Evolutionary conservation across 768 basidiomycete species (phyloP), one percentile per base, ranked within the genome.

Genomic region (Coprinellus aureogranulatus): DNA sequence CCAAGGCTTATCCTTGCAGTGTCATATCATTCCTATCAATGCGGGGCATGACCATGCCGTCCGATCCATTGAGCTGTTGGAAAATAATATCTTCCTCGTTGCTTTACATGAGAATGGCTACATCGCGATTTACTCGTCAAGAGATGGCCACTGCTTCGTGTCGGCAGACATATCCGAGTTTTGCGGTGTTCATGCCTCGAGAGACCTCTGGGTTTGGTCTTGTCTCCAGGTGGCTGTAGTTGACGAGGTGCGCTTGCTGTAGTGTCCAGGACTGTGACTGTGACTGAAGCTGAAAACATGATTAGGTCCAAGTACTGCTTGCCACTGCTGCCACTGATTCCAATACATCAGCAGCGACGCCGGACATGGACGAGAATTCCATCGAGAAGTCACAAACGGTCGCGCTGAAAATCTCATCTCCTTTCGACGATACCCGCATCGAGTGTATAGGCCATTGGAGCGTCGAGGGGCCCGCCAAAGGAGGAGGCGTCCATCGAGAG

Each of bases 31-130:
- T 30, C 83, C 87, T 0, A 72, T 80, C 4, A 69, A 65, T 3
- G 66, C 72, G 27, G 80, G 79, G 16, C 50, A 57, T 12, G 69
- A 73, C 3, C 65, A 76, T 47, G 67, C 75, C 12, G 75, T 87
- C 1, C 71, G 77, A 20, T 75, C 77, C n/a, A 66, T 90, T 30
- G 66, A 77, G 9, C 52, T 79, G 10, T 68, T 86, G 12, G 71
- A 77, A n/a, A 69, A 73, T 25, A 70, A 73, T 12, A 59, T 70
- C 10, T 67, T 81, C 47, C 56, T 89, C 26, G 72, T 81, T 1
- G 81, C 81, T 23, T 68, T 92, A 40, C 86, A 87, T 51, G 77
- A 83, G 62, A 77, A 81, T 41, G 91, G 90, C 12, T 68, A 80
- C 57, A 65, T 91, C 20, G 81, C 78, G 25, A 68, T 86, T 1